Conservation (phyloP, 176 grass and related monocot genomes). For the Ensete ventricosum region DNA sequence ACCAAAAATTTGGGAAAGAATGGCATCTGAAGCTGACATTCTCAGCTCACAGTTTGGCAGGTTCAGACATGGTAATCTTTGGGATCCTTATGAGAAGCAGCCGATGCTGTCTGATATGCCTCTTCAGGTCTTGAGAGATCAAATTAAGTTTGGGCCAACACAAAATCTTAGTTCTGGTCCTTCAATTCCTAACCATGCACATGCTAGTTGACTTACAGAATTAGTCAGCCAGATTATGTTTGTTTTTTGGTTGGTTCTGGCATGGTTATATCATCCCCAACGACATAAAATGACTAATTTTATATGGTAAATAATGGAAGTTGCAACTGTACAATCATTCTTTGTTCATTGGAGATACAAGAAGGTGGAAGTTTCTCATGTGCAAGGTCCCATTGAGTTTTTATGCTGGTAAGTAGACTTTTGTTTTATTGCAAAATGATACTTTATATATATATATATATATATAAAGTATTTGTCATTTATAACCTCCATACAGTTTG, state of each 20-base stretch:
- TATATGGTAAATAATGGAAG: constrained; percentile 1
- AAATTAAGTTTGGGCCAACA: constrained; percentile 53
- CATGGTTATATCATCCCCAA: constrained; percentile 1
- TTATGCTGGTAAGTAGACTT: constrained; percentile 11
- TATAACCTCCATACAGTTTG: no score
- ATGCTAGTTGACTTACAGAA: neutral
- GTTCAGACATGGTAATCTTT: constrained; percentile 43
- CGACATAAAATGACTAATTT: neutral
- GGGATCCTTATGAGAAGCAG: constrained; percentile 42
- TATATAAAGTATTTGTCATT: no score
- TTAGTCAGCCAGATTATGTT: neutral
- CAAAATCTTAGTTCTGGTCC: constrained; percentile 41
- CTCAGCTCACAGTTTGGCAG: constrained; percentile 65
- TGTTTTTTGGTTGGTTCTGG: constrained; percentile 18
- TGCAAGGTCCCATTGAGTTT: neutral
- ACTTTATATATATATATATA: no score
- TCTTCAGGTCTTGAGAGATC: constrained; percentile 30
- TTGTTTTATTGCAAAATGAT: neutral
- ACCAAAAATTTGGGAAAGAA: constrained; percentile 40
- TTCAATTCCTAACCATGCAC: constrained; percentile 17
- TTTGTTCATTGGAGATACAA: constrained; percentile 12
- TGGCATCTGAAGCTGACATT: constrained; percentile 54
- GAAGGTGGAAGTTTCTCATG: neutral
- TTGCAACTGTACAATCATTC: constrained; percentile 1
- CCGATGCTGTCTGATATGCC: constrained; percentile 36